Base-by-base conservation (phyloP, 1,284 basidiomycete genomes). In the Ganoderma sinense region DNA sequence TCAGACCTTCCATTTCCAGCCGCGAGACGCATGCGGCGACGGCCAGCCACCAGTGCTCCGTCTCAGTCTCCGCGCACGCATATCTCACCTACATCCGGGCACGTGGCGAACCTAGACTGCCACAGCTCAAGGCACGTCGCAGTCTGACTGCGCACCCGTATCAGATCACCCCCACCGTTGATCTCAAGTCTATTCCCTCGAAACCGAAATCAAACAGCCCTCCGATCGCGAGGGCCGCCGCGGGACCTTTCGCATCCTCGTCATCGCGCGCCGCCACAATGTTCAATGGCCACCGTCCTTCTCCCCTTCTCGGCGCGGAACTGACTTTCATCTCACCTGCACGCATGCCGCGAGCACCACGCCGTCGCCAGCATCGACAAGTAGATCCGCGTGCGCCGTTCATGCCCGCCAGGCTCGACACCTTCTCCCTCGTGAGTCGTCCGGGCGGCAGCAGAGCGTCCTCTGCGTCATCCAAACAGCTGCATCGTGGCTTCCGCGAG, bases 51-150 rank as follows among this genome's bases (percentile, higher is more conserved):
- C 36, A 36, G 36, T 10, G 6, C 7, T 10, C 36, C 36, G 36
- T 10, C 36, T 10, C 36, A 36, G 36, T 23, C 20, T 23, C 18
- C 45, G 43, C 43, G 43, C 43, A 5, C 14, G 18, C 43, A 45
- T 20, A 6, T 36, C 36, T 7, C 65, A 69, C 68, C 65, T 68
- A 71, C 70, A 67, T 71, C 66, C 66, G 66, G 69, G 66, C 69
- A 73, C 72, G 72, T 73, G 72, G 66, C 66, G 40, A 68, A 64
- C 72, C 65, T 67, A 40, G 23, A 60, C 66, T 53, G 45, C 72
- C 56, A 63, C 66, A 69, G 65, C 64, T 73, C 68, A 68, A 65
- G 65, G 59, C 70, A 45, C 67, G 72, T 73, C 72, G 64, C 65
- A 64, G 39, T 62, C 43, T 65, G 66, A 63, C 61, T 62, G 65